These are phyloP conservation scores for Exophiala viscosa DNA, from an alignment of 2,329 filamentous ascomycete genomes.

Conservation along the genomic window DNA sequence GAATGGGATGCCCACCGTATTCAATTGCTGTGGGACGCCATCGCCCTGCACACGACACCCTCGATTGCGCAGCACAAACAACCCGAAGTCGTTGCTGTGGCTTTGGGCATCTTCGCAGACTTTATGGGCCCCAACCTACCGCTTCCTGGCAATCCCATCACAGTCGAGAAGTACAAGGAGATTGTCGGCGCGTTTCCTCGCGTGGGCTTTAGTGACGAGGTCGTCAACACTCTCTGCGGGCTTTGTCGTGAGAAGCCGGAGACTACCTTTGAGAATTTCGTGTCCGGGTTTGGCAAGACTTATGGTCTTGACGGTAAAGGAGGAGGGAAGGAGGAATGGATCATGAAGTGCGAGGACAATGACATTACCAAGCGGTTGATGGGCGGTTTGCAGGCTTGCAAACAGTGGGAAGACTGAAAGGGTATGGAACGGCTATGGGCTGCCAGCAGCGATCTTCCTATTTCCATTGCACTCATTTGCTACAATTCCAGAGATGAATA, in stretches of 20 bases:
- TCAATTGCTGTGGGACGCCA: constrained; percentile 50
- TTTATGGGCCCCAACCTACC: constrained; percentile 25
- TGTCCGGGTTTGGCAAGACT: constrained; percentile 32
- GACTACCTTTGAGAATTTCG: constrained; percentile 37
- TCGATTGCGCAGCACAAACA: constrained; percentile 28
- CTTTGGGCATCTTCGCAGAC: constrained; percentile 23
- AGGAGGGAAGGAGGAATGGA: constrained; percentile 13
- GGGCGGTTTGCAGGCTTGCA: constrained; percentile 9
- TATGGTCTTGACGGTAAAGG: constrained; percentile 19
- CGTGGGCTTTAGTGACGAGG: constrained; percentile 33
- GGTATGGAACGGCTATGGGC: background rate
- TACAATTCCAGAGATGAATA: too few species aligned
- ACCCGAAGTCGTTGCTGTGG: constrained; percentile 23
- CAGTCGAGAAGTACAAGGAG: constrained; percentile 33
- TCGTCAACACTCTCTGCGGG: constrained; percentile 34
- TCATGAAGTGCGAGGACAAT: constrained; percentile 8
- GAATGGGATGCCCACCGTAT: constrained; percentile 41
- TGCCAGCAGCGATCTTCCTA: too few species aligned
- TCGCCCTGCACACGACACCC: constrained; percentile 38
- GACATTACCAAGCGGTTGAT: constrained; percentile 4
- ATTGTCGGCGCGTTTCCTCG: constrained; percentile 35
- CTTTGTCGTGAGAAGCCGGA: constrained; percentile 37
- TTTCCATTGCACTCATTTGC: too few species aligned
- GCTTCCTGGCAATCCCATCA: constrained; percentile 25
- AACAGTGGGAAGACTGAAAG: constrained; percentile 9